These are phyloP conservation scores for Leonotis leonurus DNA, from an alignment of 257 asterid genomes.

Conservation along the genomic window DNA sequence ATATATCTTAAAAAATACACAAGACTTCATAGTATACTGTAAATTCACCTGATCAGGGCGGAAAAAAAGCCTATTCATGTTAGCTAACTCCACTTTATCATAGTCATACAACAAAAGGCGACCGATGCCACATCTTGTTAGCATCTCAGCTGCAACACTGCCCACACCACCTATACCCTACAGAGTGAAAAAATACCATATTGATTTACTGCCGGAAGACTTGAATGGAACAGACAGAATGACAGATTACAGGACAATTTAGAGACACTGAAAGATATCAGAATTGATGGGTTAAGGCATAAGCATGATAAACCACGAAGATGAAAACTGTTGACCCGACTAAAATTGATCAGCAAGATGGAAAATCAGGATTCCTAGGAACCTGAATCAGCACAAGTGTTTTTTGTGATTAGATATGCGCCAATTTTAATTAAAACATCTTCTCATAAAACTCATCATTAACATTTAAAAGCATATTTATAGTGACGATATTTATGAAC, in stretches of 20 bases:
- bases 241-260: neutral
- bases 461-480: neutral
- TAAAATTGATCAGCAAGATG: neutral
- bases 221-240: neutral
- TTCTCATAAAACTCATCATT: neutral
- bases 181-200: constrained; percentile 5
- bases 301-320: neutral
- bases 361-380: neutral
- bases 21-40: neutral
- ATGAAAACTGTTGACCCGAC: neutral
- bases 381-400: neutral
- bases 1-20: neutral
- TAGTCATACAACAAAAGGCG: constrained; percentile 93
- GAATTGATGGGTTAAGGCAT: neutral
- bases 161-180: constrained; percentile 99
- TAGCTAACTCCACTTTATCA: constrained; percentile 98
- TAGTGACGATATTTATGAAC: neutral
- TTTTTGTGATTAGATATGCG: neutral
- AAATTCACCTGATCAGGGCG: constrained; percentile 91
- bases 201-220: neutral
- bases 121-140: constrained; percentile 97
- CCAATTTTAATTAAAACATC: neutral
- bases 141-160: constrained; percentile 99
- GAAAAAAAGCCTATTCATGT: constrained; percentile 97
- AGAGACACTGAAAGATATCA: neutral